These are phyloP conservation scores for Yamagishiella unicocca DNA, from an alignment of 139 green algal genomes.

Conservation along the genomic window DNA sequence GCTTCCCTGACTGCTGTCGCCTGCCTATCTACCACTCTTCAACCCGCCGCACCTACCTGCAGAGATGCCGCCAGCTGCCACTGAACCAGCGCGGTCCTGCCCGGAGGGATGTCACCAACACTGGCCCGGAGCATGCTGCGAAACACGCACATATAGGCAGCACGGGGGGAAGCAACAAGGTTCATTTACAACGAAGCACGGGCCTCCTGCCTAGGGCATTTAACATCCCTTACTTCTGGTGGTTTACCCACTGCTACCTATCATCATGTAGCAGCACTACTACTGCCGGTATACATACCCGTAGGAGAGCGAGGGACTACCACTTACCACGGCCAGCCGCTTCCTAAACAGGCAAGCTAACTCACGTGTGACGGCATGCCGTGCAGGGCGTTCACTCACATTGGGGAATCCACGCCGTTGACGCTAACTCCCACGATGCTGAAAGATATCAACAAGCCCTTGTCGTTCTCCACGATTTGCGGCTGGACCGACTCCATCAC, in stretches of 20 bases:
- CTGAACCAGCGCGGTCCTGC: neutral
- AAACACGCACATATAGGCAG: neutral
- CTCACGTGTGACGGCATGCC: neutral
- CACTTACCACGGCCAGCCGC: neutral
- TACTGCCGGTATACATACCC: neutral
- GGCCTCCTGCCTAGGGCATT: too few relatives aligned
- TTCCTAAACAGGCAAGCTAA: neutral
- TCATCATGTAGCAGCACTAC: neutral
- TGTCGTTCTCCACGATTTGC: slow-evolving; percentile 18
- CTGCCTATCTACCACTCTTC: neutral
- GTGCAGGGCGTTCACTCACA: neutral
- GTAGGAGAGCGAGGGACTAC: too few relatives aligned
- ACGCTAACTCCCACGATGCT: neutral
- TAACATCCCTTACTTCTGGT: too few relatives aligned
- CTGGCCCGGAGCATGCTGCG: neutral
- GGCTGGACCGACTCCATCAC: neutral
- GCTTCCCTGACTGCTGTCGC: neutral
- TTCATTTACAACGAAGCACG: too few relatives aligned
- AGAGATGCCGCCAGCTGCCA: neutral
- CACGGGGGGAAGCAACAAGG: neutral
- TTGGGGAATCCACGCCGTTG: neutral
- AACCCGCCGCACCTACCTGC: neutral
- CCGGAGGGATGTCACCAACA: neutral
- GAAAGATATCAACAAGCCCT: neutral
- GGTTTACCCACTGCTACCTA: too few relatives aligned